Evolutionary conservation across 164 flowering plant species (phyloP).

Genomic region (Tinospora cordifolia): DNA sequence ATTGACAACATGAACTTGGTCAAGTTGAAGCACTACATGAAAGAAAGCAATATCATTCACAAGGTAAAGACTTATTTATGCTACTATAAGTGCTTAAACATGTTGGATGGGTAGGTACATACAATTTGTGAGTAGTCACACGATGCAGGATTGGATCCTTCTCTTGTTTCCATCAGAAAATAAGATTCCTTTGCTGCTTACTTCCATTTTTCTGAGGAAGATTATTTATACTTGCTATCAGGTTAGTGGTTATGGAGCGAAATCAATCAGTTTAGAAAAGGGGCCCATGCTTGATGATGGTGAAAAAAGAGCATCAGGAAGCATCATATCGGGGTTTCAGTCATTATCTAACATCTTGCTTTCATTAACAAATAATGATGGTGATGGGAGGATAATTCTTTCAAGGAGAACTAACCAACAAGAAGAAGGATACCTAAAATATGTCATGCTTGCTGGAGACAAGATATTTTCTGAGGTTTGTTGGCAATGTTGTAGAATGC

Average conservation of each 20-base stretch:
- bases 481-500: slow-evolving; percentile 1
- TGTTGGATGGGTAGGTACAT: background rate
- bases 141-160: background rate
- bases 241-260: slow-evolving; percentile 87
- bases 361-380: slow-evolving; percentile 68
- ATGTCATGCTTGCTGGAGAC: slow-evolving; percentile 92
- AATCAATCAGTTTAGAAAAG: slow-evolving; percentile 26
- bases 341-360: slow-evolving; percentile 54
- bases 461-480: slow-evolving; percentile 87
- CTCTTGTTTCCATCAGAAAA: background rate
- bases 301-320: slow-evolving; percentile 33
- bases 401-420: slow-evolving; percentile 40
- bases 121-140: background rate
- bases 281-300: slow-evolving; percentile 18
- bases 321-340: slow-evolving; percentile 60
- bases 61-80: slow-evolving; percentile 46
- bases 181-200: background rate
- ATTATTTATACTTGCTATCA: slow-evolving; percentile 14
- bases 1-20: slow-evolving; percentile 92
- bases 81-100: background rate
- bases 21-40: slow-evolving; percentile 59
- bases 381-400: slow-evolving; percentile 84
- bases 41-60: slow-evolving; percentile 82
- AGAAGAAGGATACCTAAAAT: slow-evolving; percentile 63
- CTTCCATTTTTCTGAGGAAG: background rate